phyloP scores from a whole-genome alignment of 371 early-diverging fungal species.

The Mucor circinelloides region DNA sequence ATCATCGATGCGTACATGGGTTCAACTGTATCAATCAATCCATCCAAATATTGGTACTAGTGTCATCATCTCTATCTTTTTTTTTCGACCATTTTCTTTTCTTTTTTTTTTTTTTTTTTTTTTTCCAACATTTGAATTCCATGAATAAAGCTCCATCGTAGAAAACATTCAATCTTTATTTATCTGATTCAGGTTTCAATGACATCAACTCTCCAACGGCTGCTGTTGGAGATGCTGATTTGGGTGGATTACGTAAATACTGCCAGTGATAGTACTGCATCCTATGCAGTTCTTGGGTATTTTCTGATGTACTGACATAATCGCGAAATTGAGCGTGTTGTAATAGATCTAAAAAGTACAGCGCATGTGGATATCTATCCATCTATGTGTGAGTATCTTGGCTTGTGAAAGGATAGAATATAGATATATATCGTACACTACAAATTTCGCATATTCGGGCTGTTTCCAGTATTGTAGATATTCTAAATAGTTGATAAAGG shows the following conservation, averaged over 20 bases:
- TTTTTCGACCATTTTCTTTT: not conserved
- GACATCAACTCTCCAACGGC: not conserved
- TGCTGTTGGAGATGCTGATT: conserved; percentile 12
- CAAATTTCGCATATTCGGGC: conserved; percentile 88
- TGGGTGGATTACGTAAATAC: conserved; percentile 56
- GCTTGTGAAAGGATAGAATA: not conserved
- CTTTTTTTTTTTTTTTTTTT: conserved; percentile 5
- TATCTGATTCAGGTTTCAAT: conserved; percentile 12
- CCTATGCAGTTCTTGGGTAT: conserved; percentile 76
- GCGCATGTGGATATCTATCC: conserved; percentile 82
- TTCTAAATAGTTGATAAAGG: conserved; percentile 84
- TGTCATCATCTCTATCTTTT: no score
- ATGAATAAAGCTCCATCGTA: not conserved
- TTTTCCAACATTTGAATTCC: not conserved
- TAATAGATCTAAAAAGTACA: conserved; percentile 83
- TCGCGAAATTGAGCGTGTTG: conserved; percentile 83
- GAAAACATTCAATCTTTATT: conserved; percentile 1
- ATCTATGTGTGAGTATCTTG: not conserved
- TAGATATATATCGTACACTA: conserved; percentile 62
- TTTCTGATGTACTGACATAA: conserved; percentile 72
- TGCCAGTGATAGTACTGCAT: conserved; percentile 91
- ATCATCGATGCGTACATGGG: not conserved
- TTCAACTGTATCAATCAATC: not conserved
- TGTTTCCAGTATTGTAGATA: conserved; percentile 92
- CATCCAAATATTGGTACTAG: not conserved